A percentile compares a stretch with the other conserved stretches of the same genome.
These are phyloP conservation scores for Kodamaea sagamina DNA, from an alignment of 805 yeast genomes.

Conservation along the genomic window DNA sequence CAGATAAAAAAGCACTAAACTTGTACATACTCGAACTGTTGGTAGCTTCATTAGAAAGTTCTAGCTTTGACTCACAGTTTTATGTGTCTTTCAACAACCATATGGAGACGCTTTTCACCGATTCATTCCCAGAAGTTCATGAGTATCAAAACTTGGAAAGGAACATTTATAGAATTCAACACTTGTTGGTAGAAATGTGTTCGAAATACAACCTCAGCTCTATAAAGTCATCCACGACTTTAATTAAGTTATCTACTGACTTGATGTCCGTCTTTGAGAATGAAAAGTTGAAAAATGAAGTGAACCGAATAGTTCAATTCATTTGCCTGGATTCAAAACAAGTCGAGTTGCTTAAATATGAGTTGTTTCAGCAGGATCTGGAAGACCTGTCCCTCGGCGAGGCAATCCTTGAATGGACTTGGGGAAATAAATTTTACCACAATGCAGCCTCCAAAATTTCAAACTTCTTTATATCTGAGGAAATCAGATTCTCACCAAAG, in stretches of 20 bases:
- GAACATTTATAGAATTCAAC: constrained; percentile 27
- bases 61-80: constrained; percentile 23
- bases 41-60: constrained; percentile 1
- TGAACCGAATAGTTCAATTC: not conserved
- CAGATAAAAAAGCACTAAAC: constrained; percentile 11
- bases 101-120: constrained; percentile 31
- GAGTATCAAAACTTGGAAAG: constrained; percentile 35
- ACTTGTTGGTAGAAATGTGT: constrained; percentile 13
- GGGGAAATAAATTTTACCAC: not conserved
- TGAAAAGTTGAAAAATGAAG: constrained; percentile 3
- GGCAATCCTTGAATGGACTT: not conserved
- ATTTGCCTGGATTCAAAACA: constrained; percentile 1
- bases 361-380: constrained; percentile 7
- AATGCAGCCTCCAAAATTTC: constrained; percentile 12
- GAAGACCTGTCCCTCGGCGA: constrained; percentile 1
- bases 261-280: constrained; percentile 19
- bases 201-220: not conserved
- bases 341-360: constrained; percentile 1
- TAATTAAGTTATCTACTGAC: constrained; percentile 26
- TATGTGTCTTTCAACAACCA: constrained; percentile 23
- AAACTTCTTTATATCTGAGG: constrained; percentile 22
- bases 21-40: constrained; percentile 20
- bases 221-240: not conserved
- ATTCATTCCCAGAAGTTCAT: constrained; percentile 34
- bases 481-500: constrained; percentile 23